phyloP scores from a whole-genome alignment of 306 rosid species.

The Oemleria cerasiformis region DNA sequence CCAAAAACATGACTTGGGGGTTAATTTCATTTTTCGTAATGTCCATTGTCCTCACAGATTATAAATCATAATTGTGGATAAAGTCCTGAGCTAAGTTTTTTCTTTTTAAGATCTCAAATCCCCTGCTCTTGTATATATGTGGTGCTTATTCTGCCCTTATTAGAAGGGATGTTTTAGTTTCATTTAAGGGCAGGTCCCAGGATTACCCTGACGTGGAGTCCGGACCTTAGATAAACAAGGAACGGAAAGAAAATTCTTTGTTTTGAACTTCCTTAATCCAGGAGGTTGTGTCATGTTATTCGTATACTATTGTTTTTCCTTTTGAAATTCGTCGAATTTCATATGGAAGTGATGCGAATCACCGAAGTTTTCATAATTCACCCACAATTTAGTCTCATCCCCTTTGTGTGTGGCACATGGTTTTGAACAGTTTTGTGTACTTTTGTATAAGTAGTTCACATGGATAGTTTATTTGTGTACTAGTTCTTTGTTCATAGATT shows the following conservation, averaged over 20 bases:
- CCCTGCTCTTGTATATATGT: background rate
- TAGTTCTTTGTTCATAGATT: background rate
- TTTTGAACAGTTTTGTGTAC: too few relatives aligned
- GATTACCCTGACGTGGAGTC: background rate
- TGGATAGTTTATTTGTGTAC: background rate
- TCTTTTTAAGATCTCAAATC: background rate
- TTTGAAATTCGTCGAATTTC: too few relatives aligned
- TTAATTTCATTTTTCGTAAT: background rate
- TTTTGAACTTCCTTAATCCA: background rate
- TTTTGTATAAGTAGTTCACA: background rate
- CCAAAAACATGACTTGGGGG: background rate
- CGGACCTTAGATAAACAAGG: conserved; percentile 1
- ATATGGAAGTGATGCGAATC: too few relatives aligned
- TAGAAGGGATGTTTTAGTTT: conserved; percentile 2
- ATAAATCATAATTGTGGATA: background rate
- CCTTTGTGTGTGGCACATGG: background rate
- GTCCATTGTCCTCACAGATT: background rate
- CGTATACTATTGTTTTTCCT: background rate
- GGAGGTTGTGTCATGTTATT: background rate
- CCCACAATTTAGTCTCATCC: background rate
- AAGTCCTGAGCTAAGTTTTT: background rate
- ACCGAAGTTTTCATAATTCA: too few relatives aligned
- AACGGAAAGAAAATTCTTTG: background rate
- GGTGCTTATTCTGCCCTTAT: background rate
- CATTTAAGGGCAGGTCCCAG: background rate